These are phyloP conservation scores for Oryza punctata DNA, from an alignment of 176 grass and related monocot genomes.

Conservation along the genomic window DNA sequence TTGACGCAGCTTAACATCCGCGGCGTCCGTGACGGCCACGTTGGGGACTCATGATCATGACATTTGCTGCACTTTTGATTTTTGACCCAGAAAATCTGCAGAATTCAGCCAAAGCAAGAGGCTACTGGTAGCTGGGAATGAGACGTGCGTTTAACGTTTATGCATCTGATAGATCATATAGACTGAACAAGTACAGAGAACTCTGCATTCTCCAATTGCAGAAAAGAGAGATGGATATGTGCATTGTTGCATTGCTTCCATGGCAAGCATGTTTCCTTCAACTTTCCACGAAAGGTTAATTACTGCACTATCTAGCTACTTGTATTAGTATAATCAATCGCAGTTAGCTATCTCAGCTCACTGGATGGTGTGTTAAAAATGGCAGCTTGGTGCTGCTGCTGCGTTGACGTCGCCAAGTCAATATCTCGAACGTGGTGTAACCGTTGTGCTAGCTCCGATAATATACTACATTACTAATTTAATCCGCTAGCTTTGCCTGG, in stretches of 20 bases:
- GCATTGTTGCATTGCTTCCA: slow-evolving; percentile 1
- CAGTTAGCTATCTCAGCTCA: not conserved
- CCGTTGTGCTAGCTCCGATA: not conserved
- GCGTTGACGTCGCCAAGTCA: slow-evolving; percentile 27
- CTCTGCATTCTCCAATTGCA: not conserved
- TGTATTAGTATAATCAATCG: not conserved
- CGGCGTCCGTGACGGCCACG: not conserved
- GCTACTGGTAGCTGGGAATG: not conserved
- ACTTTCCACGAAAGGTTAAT: not conserved
- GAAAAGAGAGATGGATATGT: not conserved
- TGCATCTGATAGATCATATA: not conserved
- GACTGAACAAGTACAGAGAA: not conserved
- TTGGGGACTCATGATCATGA: not conserved
- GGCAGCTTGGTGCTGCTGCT: not conserved
- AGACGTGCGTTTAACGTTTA: not conserved
- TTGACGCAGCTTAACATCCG: not conserved
- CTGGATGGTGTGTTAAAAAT: not conserved
- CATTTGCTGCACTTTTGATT: not conserved
- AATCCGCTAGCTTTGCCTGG: not conserved
- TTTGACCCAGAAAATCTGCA: not conserved
- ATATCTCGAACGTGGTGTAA: not conserved
- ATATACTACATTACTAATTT: too few species aligned
- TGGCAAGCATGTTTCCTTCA: slow-evolving; percentile 21
- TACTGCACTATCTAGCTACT: not conserved
- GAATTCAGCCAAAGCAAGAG: too few species aligned